phyloP scores from a whole-genome alignment of 352 stramenopile genomes.

The Phytophthora lateralis region DNA sequence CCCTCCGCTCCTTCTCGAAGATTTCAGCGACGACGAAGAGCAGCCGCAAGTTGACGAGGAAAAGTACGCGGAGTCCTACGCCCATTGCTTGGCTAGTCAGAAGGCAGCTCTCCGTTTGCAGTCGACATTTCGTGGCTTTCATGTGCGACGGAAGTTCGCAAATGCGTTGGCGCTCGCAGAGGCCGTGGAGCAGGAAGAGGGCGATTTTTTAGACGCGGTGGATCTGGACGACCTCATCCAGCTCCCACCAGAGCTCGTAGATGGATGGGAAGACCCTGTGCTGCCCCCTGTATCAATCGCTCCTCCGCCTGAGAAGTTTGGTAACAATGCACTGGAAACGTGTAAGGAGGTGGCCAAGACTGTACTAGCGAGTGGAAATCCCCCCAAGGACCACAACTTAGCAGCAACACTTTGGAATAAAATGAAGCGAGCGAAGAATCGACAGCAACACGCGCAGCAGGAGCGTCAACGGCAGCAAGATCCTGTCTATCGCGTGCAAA shows the following conservation, averaged over 20 bases:
- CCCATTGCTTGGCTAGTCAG: slow-evolving; percentile 10
- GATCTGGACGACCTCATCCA: slow-evolving; percentile 66
- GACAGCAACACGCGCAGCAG: slow-evolving; percentile 39
- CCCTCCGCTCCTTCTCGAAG: slow-evolving; percentile 18
- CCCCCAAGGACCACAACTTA: slow-evolving; percentile 36
- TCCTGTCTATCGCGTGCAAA: slow-evolving; percentile 60
- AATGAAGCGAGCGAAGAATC: slow-evolving; percentile 62
- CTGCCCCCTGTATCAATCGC: slow-evolving; percentile 22
- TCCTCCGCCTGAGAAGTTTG: not conserved
- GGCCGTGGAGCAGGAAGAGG: slow-evolving; percentile 29
- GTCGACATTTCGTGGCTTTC: slow-evolving; percentile 73
- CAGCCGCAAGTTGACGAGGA: slow-evolving; percentile 16
- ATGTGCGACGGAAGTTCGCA: slow-evolving; percentile 67
- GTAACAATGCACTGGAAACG: no score
- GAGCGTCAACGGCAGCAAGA: slow-evolving; percentile 53
- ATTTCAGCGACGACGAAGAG: slow-evolving; percentile 28
- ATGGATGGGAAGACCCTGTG: slow-evolving; percentile 64
- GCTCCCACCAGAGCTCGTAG: slow-evolving; percentile 54
- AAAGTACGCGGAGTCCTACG: not conserved
- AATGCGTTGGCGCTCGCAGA: slow-evolving; percentile 62
- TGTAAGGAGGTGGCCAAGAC: not conserved
- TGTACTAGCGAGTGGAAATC: not conserved
- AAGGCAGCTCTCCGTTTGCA: slow-evolving; percentile 59
- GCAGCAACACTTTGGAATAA: slow-evolving; percentile 66
- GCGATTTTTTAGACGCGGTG: slow-evolving; percentile 51